These are phyloP conservation scores for Fraxinus pennsylvanica DNA, from an alignment of 257 asterid species.

Conservation along the genomic window DNA sequence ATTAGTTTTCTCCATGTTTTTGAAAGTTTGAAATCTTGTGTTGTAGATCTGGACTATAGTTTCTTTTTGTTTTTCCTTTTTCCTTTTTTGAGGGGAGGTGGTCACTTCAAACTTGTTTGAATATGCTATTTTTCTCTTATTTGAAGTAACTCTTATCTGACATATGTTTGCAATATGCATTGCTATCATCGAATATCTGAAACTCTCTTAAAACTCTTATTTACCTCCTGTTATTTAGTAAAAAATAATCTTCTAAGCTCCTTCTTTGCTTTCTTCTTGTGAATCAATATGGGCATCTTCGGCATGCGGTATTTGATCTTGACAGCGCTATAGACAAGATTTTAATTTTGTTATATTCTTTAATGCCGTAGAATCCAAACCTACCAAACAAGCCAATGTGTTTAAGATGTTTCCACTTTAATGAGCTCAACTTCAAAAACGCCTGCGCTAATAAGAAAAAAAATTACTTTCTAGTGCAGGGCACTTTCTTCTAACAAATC, in stretches of 20 bases:
- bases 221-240: neutral
- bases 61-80: neutral
- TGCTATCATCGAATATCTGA: neutral
- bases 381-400: neutral
- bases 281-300: neutral
- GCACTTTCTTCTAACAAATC: conserved; percentile 61
- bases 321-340: neutral
- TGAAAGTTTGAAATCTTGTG: neutral
- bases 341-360: neutral
- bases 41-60: neutral
- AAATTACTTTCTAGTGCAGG: conserved; percentile 35
- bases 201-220: neutral
- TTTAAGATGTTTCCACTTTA: neutral
- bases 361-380: neutral
- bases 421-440: neutral
- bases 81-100: neutral
- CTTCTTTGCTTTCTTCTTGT: neutral
- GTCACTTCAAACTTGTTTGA: neutral
- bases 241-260: neutral
- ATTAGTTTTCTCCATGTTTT: neutral
- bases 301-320: neutral
- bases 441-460: neutral
- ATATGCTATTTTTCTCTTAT: neutral
- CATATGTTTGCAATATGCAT: neutral
- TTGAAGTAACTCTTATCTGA: neutral